Percentiles rank a stretch among this genome's conserved stretches.
phyloP scores from a whole-genome alignment of 768 basidiomycete genomes.

The Lentinula edodes region DNA sequence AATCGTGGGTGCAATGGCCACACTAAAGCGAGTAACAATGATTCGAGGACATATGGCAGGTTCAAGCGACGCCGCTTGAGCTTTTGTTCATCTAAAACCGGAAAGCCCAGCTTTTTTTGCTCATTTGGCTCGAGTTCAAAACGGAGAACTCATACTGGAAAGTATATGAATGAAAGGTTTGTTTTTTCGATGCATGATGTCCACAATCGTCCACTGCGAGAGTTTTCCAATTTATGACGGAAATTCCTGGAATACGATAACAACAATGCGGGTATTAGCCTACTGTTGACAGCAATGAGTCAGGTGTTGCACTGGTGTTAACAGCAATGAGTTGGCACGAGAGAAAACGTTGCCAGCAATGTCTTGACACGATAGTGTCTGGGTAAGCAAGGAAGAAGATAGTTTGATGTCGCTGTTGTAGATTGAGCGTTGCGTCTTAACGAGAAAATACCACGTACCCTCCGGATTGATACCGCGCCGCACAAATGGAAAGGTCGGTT shows the following conservation, averaged over 20 bases:
- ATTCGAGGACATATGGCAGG: too few relatives aligned
- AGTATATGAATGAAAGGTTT: slow-evolving; percentile 22
- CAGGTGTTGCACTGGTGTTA: too few relatives aligned
- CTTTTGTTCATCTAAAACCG: too few relatives aligned
- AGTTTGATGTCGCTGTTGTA: slow-evolving; percentile 28
- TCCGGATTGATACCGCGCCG: slow-evolving; percentile 45
- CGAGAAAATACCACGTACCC: slow-evolving; percentile 24
- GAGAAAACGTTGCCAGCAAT: slow-evolving; percentile 27
- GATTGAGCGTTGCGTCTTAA: background rate
- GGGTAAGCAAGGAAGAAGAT: slow-evolving; percentile 49
- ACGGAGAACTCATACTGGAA: background rate
- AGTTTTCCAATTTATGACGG: background rate
- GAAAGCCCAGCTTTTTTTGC: too few relatives aligned
- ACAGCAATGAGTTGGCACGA: slow-evolving; percentile 42
- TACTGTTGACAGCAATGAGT: too few relatives aligned
- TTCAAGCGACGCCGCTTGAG: too few relatives aligned
- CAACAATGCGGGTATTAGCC: slow-evolving; percentile 26
- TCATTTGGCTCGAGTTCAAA: too few relatives aligned
- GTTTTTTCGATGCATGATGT: slow-evolving; percentile 26
- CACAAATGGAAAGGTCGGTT: slow-evolving; percentile 43
- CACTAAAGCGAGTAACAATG: background rate
- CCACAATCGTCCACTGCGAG: slow-evolving; percentile 31
- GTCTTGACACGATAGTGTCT: too few relatives aligned
- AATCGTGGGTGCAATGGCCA: background rate
- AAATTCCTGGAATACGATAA: slow-evolving; percentile 13